Evolutionary conservation across 495 filamentous ascomycete genomes (phyloP).

Genomic region (Talaromyces proteolyticus): DNA sequence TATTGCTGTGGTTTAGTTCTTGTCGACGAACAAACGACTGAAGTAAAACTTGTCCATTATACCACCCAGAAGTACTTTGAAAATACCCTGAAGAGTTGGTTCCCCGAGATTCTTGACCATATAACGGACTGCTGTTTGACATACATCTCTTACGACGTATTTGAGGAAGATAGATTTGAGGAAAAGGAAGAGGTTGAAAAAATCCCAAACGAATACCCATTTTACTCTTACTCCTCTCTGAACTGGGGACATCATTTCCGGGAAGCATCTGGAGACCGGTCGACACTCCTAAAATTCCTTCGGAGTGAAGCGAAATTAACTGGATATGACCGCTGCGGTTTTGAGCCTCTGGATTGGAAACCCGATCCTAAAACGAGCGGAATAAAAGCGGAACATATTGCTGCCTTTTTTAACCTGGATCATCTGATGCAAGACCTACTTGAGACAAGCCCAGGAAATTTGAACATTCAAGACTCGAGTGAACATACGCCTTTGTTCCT

Average conservation of each 20-base stretch:
- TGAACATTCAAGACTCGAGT: neutral
- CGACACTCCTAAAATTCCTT: neutral
- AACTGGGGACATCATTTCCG: neutral
- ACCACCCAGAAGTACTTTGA: constrained; percentile 47
- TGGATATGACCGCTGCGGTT: neutral
- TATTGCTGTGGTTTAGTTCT: constrained; percentile 48
- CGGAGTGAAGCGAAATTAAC: neutral
- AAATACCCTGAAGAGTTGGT: constrained; percentile 12
- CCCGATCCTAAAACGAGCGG: neutral
- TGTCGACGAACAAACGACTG: constrained; percentile 33
- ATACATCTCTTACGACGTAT: constrained; percentile 13
- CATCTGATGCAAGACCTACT: neutral
- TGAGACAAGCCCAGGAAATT: neutral
- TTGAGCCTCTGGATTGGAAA: neutral
- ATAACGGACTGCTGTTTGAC: constrained; percentile 12
- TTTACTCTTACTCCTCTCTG: neutral
- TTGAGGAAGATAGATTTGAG: neutral
- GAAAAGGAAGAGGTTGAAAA: neutral
- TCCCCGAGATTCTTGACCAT: constrained; percentile 9
- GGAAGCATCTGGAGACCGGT: neutral
- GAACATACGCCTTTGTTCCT: neutral
- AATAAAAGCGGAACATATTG: neutral
- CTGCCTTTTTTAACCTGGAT: neutral
- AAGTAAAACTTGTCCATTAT: constrained; percentile 47
- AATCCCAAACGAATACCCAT: neutral